Evolutionary conservation across 352 stramenopile species (phyloP), one percentile per base, ranked within the genome.

Genomic region (Pythium monospermum): DNA sequence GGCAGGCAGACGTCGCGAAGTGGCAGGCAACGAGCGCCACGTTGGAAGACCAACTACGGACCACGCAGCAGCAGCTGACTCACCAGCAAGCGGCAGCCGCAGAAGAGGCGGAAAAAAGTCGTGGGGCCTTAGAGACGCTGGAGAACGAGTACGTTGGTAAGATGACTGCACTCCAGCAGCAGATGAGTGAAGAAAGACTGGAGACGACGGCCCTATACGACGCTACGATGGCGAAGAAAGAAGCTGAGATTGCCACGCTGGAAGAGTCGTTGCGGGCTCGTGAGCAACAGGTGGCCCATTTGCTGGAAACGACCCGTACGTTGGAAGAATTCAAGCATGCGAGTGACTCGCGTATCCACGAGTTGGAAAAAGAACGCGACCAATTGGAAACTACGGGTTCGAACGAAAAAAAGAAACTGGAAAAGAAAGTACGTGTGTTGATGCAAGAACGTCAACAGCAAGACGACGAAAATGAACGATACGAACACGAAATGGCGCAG

Each of bases 401-500:
- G 0, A 80, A 83, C 22, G 67, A 77, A 15, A 86, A 84, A 27
- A 40, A 64, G 15, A 83, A 83, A 28, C 56, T 83, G 27, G 66
- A 83, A 19, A 80, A 78, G 44, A 85, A 82, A 19, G 33, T 77
- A 15, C 65, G 66, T 15, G 53, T 48, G 3, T 26, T 82, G 18
- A 57, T 76, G 49, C 61, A 42, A 12, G 63, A 76, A 18, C 41
- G 60, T 11, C 69, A 69, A 21, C 40, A 64, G 27, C 59, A 60
- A 18, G 25, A 54, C 22, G 52, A 50, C 8, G 52, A 55, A 10
- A 35, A 47, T 10, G 42, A 54, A 6, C 37, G 46, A n/a, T 16
- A 31, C 6, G 38, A 56, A 8, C 39, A 38, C 12, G 47, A 68
- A 16, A 42, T 69, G 25, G 19, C 26, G 0, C 26, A 45, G 1